phyloP scores from a whole-genome alignment of 306 rosid genomes.

The Mimosa pudica region DNA sequence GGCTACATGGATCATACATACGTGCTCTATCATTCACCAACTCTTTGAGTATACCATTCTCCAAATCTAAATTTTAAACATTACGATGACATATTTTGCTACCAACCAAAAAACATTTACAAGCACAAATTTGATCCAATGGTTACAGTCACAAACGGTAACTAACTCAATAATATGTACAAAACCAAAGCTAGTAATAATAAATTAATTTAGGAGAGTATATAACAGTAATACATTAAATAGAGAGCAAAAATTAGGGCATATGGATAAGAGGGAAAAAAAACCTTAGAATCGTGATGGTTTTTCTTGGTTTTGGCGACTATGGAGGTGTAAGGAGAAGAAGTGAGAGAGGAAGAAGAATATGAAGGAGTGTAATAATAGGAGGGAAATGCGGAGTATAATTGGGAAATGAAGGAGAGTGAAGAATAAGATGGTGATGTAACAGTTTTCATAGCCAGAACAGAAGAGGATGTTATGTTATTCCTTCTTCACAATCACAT shows the following conservation, averaged over 20 bases:
- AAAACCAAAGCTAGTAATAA: not conserved
- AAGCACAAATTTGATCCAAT: not conserved
- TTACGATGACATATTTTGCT: not conserved
- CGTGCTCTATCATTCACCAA: not conserved
- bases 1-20: too few species aligned
- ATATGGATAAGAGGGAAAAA: not conserved
- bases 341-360: slow-evolving; percentile 14
- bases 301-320: slow-evolving; percentile 47
- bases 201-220: not conserved
- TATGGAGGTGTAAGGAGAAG: slow-evolving; percentile 19
- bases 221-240: not conserved
- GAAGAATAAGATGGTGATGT: slow-evolving; percentile 23
- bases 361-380: slow-evolving; percentile 15
- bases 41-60: not conserved
- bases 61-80: not conserved
- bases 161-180: not conserved
- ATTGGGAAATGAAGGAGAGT: not conserved
- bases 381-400: not conserved
- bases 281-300: slow-evolving; percentile 25
- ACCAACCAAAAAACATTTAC: not conserved
- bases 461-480: not conserved
- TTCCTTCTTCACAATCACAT: slow-evolving; percentile 25
- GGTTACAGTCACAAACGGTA: not conserved
- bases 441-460: slow-evolving; percentile 38
- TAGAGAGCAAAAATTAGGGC: not conserved